A percentile compares a stretch with the other conserved stretches of the same genome.
These are phyloP conservation scores for Coemansia sp. DNA, from an alignment of 192 early-diverging fungal species.

Conservation along the genomic window DNA sequence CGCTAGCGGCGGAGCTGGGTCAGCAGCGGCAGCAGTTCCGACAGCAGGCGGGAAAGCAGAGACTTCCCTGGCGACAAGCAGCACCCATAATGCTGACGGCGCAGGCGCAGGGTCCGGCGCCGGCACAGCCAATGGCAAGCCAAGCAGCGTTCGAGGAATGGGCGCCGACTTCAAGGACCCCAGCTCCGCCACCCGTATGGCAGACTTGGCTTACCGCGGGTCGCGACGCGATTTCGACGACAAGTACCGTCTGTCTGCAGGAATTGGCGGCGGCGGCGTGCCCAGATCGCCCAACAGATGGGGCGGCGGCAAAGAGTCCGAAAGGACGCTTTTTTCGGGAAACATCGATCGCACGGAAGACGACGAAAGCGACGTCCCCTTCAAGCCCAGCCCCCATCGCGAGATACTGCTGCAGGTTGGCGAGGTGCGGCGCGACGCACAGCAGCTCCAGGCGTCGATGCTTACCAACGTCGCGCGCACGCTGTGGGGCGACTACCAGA, in stretches of 20 bases:
- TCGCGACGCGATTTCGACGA: neutral
- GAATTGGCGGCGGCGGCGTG: neutral
- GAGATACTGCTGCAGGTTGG: slow-evolving; percentile 45
- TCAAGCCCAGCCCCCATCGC: slow-evolving; percentile 24
- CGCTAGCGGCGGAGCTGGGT: neutral
- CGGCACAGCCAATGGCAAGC: neutral
- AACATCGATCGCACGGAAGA: slow-evolving; percentile 6
- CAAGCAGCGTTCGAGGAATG: neutral
- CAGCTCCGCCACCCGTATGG: neutral
- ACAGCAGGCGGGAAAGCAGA: neutral
- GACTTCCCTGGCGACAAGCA: neutral
- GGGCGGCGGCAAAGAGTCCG: neutral
- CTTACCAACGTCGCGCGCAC: slow-evolving; percentile 27
- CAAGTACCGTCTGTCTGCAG: slow-evolving; percentile 5
- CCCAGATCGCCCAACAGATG: slow-evolving; percentile 2
- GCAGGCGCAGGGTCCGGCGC: neutral
- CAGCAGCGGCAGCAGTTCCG: neutral
- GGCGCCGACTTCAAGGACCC: neutral
- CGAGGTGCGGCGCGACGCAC: slow-evolving; percentile 41
- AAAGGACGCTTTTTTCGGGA: neutral
- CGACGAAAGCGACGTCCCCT: slow-evolving; percentile 10
- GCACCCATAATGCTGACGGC: neutral
- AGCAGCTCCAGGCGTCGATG: slow-evolving; percentile 40
- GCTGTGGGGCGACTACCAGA: slow-evolving; percentile 42
- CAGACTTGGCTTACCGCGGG: neutral